Evolutionary conservation across 2,329 filamentous ascomycete genomes (phyloP).

Genomic region (Phaeosphaeriaceae sp.): DNA sequence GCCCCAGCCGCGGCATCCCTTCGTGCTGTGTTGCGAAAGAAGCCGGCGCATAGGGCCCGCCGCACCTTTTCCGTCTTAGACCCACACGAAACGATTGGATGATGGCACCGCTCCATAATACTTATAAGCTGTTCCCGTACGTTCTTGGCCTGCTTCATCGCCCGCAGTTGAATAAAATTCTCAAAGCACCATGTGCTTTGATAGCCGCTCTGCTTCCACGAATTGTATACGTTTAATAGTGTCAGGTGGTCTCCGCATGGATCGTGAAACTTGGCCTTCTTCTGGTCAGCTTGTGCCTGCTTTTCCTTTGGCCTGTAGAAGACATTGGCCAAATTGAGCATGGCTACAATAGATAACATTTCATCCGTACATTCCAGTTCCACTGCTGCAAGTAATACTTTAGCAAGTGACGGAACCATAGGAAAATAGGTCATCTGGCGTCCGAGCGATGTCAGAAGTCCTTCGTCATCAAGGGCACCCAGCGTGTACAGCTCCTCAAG

Average conservation of each 20-base stretch:
- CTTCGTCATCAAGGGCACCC: constrained; percentile 92
- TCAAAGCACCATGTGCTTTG: constrained; percentile 94
- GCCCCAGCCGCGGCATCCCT: constrained; percentile 79
- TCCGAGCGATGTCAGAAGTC: constrained; percentile 85
- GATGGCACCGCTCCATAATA: constrained; percentile 92
- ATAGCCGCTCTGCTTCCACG: constrained; percentile 87
- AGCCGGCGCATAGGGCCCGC: constrained; percentile 87
- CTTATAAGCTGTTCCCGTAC: constrained; percentile 89
- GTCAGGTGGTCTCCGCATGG: constrained; percentile 93
- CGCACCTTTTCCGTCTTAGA: constrained; percentile 86
- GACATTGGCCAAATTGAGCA: constrained; percentile 75
- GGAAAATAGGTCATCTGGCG: constrained; percentile 99
- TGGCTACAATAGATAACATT: constrained; percentile 81
- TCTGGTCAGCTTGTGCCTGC: constrained; percentile 93
- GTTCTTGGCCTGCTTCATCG: constrained; percentile 87
- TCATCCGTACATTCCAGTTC: constrained; percentile 92
- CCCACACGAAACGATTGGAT: constrained; percentile 82
- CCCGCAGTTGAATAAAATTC: constrained; percentile 93
- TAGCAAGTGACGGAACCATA: constrained; percentile 92
- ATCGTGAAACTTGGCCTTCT: constrained; percentile 97
- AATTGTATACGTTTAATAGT: constrained; percentile 93
- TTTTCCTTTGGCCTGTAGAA: constrained; percentile 99
- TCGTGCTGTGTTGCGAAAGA: constrained; percentile 92
- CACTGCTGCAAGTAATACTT: constrained; percentile 85
- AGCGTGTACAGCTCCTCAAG: constrained; percentile 94